Evolutionary conservation across 108 stramenopile species (phyloP), one percentile per base, ranked within the genome.

Genomic region (Nitzschia sp.): DNA sequence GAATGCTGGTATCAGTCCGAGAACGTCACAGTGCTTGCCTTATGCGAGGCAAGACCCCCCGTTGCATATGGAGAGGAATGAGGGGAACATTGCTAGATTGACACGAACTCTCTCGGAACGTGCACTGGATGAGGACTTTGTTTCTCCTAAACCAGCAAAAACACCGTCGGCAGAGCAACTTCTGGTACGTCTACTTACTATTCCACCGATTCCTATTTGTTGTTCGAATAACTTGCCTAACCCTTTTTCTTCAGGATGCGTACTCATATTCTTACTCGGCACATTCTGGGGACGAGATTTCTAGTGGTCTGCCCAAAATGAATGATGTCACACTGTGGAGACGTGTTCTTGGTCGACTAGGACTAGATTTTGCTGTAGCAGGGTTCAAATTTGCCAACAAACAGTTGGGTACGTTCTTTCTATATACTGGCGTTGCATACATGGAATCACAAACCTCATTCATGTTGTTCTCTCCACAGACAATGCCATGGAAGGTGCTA

Each of bases 361-460:
- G 87, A 21, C 59, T 88, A 11, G 87, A 88, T 50, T 88, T 85
- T 70, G 70, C 77, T 17, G 74, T 82, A 10, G 72, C 82, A 29
- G 77, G 76, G 0, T 25, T 87, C 41, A 76, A 73, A 51, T 73
- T 76, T 52, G 62, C 83, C 29, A 78, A 70, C 44, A 65, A 74
- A 20, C 83, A 85, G 58, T 46, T 85, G 21, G 76, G 78, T 78
- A 63, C 21, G 79, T 74, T 10, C 65, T 79, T 24, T 72, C 67
- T 26, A 41, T 76, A 5, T 71, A 78, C 25, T 79, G n/a, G n/a
- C 79, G 52, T 65, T 82, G 43, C 65, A 44, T 52, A 76, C 71
- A 5, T 3, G 29, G 29, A 1, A 5, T 34, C 29, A 34, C 5
- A 34, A 34, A 34, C 29, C 29, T 34, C 29, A 34, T 34, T 5